Percentiles rank a stretch among this genome's conserved stretches.
Evolutionary conservation across 108 stramenopile genomes (phyloP).

Genomic region (Hondaea fermentalgiana): DNA sequence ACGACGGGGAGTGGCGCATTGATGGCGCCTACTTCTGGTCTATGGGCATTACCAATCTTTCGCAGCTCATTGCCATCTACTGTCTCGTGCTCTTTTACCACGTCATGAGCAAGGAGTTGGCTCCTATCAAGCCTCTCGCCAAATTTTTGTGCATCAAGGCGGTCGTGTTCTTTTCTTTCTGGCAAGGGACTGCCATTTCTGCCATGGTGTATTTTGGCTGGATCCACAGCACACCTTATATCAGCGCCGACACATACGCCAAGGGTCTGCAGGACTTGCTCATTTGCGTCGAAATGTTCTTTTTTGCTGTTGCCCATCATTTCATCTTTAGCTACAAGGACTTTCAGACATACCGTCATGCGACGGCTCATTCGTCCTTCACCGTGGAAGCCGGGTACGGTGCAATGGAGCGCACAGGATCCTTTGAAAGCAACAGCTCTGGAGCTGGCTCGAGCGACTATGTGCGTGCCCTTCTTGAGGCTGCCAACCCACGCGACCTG

Average conservation of each 20-base stretch:
- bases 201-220: conserved; percentile 38
- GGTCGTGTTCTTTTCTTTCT: conserved; percentile 95
- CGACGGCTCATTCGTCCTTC: background rate
- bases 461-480: background rate
- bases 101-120: conserved; percentile 63
- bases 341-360: conserved; percentile 38
- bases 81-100: conserved; percentile 82
- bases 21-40: conserved; percentile 68
- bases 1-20: conserved; percentile 69
- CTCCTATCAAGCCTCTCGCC: conserved; percentile 76
- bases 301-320: conserved; percentile 76
- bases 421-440: background rate
- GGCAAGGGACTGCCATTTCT: conserved; percentile 80
- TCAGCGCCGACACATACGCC: conserved; percentile 66
- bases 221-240: background rate
- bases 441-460: background rate
- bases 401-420: background rate
- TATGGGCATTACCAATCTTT: conserved; percentile 53
- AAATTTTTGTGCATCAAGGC: conserved; percentile 91
- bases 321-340: conserved; percentile 82
- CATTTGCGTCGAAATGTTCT: conserved; percentile 86
- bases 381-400: background rate
- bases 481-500: background rate
- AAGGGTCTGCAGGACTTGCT: conserved; percentile 83
- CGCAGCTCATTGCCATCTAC: conserved; percentile 81